Percentiles rank a stretch among this genome's conserved stretches.
Evolutionary conservation across 75 land plant genomes (phyloP).

Genomic region (Chamaecyparis obtusa): DNA sequence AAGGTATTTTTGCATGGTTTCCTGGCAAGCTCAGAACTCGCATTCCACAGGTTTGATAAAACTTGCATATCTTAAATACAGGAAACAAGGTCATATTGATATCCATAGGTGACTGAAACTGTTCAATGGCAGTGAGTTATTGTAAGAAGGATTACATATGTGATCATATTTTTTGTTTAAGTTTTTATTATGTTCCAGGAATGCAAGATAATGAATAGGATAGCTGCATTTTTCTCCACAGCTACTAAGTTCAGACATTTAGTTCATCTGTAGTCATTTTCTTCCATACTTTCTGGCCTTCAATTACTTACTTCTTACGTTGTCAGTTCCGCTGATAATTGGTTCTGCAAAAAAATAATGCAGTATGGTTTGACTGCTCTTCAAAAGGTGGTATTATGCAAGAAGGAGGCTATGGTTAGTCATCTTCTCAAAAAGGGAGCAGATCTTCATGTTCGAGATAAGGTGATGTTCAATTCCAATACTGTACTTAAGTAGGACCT

Average conservation of each 20-base stretch:
- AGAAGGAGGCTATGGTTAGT: slow-evolving; percentile 72
- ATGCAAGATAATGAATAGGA: not conserved
- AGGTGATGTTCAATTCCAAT: slow-evolving; percentile 28
- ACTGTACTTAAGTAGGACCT: slow-evolving; percentile 9
- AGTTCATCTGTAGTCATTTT: not conserved
- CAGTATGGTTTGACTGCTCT: slow-evolving; percentile 80
- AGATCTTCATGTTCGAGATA: slow-evolving; percentile 58
- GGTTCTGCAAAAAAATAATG: slow-evolving; percentile 1
- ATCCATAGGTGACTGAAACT: not conserved
- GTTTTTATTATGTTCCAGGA: not conserved
- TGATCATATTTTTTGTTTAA: not conserved
- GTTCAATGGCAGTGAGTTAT: not conserved
- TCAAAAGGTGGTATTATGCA: slow-evolving; percentile 68
- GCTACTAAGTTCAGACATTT: not conserved
- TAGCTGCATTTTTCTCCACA: slow-evolving; percentile 2
- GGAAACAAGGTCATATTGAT: slow-evolving; percentile 1
- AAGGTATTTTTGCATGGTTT: slow-evolving; percentile 29
- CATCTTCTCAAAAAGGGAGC: slow-evolving; percentile 82
- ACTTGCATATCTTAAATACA: not conserved
- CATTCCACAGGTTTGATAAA: not conserved
- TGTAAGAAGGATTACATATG: not conserved
- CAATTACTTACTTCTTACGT: not conserved
- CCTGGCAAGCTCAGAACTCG: not conserved
- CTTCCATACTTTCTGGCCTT: not conserved
- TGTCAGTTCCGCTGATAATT: not conserved